A percentile compares a stretch with the other conserved stretches of the same genome.
Conservation (phyloP, 139 green algal genomes). For the Volvox reticuliferus region DNA sequence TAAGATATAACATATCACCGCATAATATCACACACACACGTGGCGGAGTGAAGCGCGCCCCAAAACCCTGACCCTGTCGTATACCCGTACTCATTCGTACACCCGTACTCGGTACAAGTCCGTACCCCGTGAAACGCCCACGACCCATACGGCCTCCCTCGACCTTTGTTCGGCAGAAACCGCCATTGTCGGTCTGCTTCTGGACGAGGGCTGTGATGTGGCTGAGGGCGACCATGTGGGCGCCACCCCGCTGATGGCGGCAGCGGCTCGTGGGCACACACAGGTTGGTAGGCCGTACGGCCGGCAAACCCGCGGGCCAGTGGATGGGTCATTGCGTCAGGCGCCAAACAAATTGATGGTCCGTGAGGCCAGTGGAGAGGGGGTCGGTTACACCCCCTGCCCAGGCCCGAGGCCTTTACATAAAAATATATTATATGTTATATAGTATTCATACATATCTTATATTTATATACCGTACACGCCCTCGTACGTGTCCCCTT, state of each 20-base stretch:
- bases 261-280: constrained; percentile 14
- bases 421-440: too few relatives aligned
- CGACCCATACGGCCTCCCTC: neutral
- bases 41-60: too few relatives aligned
- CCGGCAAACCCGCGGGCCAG: neutral
- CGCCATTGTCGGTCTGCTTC: constrained; percentile 28
- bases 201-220: constrained; percentile 39
- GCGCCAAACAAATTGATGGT: too few relatives aligned
- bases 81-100: neutral
- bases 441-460: too few relatives aligned
- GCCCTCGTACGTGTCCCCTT: too few relatives aligned
- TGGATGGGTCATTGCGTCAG: neutral
- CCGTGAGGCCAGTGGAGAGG: neutral
- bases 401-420: too few relatives aligned
- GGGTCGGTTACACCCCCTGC: neutral
- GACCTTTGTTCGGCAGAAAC: constrained; percentile 7
- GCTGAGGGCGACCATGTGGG: constrained; percentile 33
- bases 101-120: too few relatives aligned
- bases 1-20: too few relatives aligned
- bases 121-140: neutral
- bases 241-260: constrained; percentile 50
- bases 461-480: too few relatives aligned
- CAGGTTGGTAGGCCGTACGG: neutral
- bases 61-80: neutral
- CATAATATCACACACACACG: too few relatives aligned